Evolutionary conservation across 2,329 filamentous ascomycete species (phyloP), one percentile per base, ranked within the genome.

Genomic region (Aspergillus sp.): DNA sequence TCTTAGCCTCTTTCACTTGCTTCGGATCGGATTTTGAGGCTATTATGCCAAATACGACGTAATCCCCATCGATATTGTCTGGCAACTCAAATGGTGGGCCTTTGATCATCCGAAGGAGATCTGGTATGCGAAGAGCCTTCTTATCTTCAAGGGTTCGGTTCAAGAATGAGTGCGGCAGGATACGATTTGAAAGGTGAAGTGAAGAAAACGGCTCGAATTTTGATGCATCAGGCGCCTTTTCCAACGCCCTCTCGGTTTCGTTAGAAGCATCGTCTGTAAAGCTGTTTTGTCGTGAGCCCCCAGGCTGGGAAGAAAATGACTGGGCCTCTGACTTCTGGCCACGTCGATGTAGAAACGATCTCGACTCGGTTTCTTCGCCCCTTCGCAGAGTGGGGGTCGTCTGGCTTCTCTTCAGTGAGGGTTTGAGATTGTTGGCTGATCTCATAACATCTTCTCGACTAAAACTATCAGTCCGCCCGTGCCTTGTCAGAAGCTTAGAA

Each of bases 161-260:
- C 20, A 99, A 80, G 17, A 89, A 87, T 20, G 85, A 84, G 73
- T 98, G 93, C 2, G 92, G 89, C 46, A 98, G 83, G 39, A 91
- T 88, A 33, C 95, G 86, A 61, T 87, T 91, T 4, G 89, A 90
- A 13, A 99, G 82, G 70, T 97, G 92, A 39, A 93, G 80, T 30
- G 87, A 86, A 5, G 95, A 97, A 72, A 93, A 96, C 2, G 90
- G 84, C 67, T 99, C 95, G 66, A 95, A 96, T 46, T 85, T 83
- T 2, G 88, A 83, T 1, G 82, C 73, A 58, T 86, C 83, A 1
- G 80, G 76, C 30, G 63, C 51, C 56, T 66, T 73, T 30, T 59
- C 58, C n/a, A 58, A 5, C 13, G 27, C 40, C 12, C 56, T 57
- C 24, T 62, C 62, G 54, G 63, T 61, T 19, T 65, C 62, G 24